A percentile compares a stretch with the other conserved stretches of the same genome.
phyloP scores from a whole-genome alignment of 2,329 filamentous ascomycete species.

The Camillea tinctor region DNA sequence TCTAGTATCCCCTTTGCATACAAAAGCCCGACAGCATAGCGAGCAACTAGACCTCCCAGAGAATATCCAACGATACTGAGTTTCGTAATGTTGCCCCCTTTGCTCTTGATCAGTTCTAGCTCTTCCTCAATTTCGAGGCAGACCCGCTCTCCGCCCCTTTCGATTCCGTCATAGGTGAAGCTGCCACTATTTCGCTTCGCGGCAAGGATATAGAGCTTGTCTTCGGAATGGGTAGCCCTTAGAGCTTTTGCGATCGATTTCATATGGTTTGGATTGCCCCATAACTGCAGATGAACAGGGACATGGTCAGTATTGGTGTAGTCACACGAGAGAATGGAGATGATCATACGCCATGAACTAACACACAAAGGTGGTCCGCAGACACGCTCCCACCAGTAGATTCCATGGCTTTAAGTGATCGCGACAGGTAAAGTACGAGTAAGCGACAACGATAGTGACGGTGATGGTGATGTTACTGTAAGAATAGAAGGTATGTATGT shows the following conservation, averaged over 20 bases:
- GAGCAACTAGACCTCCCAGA: constrained; percentile 79
- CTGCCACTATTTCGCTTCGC: constrained; percentile 72
- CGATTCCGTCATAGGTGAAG: constrained; percentile 70
- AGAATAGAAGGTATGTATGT: background rate
- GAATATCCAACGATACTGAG: constrained; percentile 89
- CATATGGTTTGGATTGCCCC: constrained; percentile 78
- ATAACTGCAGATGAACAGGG: constrained; percentile 50
- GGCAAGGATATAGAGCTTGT: constrained; percentile 67
- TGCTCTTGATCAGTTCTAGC: constrained; percentile 52
- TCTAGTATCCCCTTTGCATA: constrained; percentile 80
- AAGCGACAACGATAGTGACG: too few species aligned
- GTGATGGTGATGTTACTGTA: background rate
- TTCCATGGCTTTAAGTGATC: constrained; percentile 36
- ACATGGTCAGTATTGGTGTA: constrained; percentile 22
- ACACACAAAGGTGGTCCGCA: constrained; percentile 71
- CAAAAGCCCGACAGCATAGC: constrained; percentile 83
- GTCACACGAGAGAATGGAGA: constrained; percentile 3
- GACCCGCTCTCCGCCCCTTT: constrained; percentile 65
- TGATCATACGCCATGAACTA: constrained; percentile 69
- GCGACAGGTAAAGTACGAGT: background rate
- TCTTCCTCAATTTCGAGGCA: constrained; percentile 67
- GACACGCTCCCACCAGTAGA: constrained; percentile 51
- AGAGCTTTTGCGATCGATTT: constrained; percentile 65
- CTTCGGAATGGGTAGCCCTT: constrained; percentile 57
- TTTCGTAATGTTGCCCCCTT: constrained; percentile 72